Conservation (phyloP, 1,139 yeast species). For the Taphrina pruni region DNA sequence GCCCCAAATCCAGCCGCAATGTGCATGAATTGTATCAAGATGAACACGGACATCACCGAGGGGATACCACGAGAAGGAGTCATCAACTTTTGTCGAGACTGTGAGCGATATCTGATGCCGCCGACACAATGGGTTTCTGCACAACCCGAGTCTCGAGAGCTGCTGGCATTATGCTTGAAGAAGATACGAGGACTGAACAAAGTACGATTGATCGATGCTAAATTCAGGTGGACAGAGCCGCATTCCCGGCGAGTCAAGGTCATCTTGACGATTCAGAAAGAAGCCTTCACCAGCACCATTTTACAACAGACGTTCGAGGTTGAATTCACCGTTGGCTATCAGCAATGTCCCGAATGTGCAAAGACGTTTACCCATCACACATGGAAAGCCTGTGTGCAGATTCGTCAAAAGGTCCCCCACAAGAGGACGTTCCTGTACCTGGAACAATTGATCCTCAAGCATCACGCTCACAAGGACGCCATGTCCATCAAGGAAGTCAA, state of each 20-base stretch:
- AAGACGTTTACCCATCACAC: constrained; percentile 93
- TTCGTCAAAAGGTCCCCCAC: constrained; percentile 95
- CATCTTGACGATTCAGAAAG: constrained; percentile 94
- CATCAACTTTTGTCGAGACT: constrained; percentile 91
- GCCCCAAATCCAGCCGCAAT: constrained; percentile 81
- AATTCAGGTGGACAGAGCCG: constrained; percentile 98
- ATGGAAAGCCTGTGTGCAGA: constrained; percentile 97
- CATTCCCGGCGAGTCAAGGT: constrained; percentile 93
- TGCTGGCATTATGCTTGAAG: constrained; percentile 85
- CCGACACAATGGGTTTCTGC: constrained; percentile 94
- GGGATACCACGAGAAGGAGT: constrained; percentile 96
- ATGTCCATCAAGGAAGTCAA: constrained; percentile 88
- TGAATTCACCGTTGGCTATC: constrained; percentile 89
- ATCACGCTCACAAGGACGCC: constrained; percentile 93
- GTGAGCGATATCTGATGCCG: constrained; percentile 94
- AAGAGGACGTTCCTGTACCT: constrained; percentile 93
- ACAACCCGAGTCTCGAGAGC: constrained; percentile 87
- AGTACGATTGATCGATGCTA: constrained; percentile 88
- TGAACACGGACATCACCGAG: constrained; percentile 91
- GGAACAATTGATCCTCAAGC: constrained; percentile 91
- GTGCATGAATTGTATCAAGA: constrained; percentile 96
- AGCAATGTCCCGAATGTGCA: constrained; percentile 99
- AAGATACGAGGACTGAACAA: constrained; percentile 86
- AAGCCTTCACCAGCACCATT: constrained; percentile 86
- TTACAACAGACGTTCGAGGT: constrained; percentile 96